Evolutionary conservation across 495 filamentous ascomycete genomes (phyloP), one percentile per base, ranked within the genome.

Genomic region (Aspergillus diversus): DNA sequence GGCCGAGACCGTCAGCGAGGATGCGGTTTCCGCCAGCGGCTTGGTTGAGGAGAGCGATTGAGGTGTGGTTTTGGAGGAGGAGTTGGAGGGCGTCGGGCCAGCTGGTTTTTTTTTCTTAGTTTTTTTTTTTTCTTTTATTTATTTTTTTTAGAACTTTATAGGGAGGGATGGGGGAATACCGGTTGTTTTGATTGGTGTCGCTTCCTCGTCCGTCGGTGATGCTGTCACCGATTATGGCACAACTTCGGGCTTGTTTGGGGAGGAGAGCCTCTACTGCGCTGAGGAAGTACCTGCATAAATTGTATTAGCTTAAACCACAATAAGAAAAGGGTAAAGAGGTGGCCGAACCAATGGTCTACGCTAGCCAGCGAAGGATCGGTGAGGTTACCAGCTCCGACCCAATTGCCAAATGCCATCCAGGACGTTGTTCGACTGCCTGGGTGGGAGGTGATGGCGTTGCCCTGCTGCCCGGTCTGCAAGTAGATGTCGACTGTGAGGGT

Each of bases 21-120:
- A 91, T 80, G 4, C 86, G 77, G 76, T 92, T 91, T 43, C 89
- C 89, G 37, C 89, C 89, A 0, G 88, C 89, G n/a, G 88, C 89
- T 77, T 90, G 86, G 75, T 91, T 92, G 65, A 83, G 77, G 15
- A 91, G 77, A 5, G 81, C 76, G 42, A 90, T 83, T 34, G 78
- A 68, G 15, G 75, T 70, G 63, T 80, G 63, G 33, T 78, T 68
- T 57, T 84, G 82, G 73, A 90, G 76, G 13, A 78, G 78, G 8
- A 78, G 77, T 21, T 89, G 73, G 15, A 92, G 75, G 0, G 88
- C 74, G 68, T 91, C 87, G 1, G 89, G 87, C 89, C 89, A 89
- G 7, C 84, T 85, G 46, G 4, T 9, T 48, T 31, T 15, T 32
- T 8, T 52, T 15, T 32, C 8, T 52, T 31, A 57, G 50, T 61